Conservation (phyloP, 257 asterid species). For the Lycium ferocissimum region DNA sequence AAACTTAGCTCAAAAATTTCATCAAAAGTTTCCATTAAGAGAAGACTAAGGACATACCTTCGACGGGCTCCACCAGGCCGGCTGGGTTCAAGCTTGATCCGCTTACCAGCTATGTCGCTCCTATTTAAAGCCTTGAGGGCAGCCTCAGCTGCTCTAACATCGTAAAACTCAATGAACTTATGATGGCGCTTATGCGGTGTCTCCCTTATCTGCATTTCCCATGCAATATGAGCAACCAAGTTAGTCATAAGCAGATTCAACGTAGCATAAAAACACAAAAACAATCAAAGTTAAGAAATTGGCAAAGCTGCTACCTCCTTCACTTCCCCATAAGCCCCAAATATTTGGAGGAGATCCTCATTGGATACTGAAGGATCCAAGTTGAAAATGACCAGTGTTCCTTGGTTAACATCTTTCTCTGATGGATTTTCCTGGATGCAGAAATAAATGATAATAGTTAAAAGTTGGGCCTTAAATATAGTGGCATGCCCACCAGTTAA, state of each 20-base stretch:
- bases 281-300: not conserved
- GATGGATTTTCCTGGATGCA: slow-evolving; percentile 88
- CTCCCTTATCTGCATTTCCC: slow-evolving; percentile 78
- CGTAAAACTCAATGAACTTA: slow-evolving; percentile 94
- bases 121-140: slow-evolving; percentile 92
- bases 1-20: slow-evolving; percentile 5
- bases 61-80: slow-evolving; percentile 98
- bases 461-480: slow-evolving; percentile 14
- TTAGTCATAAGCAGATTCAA: not conserved
- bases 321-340: slow-evolving; percentile 96
- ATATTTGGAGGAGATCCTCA: slow-evolving; percentile 92
- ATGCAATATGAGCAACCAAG: slow-evolving; percentile 20
- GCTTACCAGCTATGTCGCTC: slow-evolving; percentile 91
- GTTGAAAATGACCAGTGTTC: slow-evolving; percentile 94
- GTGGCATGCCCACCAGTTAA: not conserved
- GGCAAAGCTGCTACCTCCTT: slow-evolving; percentile 71
- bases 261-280: slow-evolving; percentile 6
- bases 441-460: slow-evolving; percentile 28
- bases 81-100: slow-evolving; percentile 96
- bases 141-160: slow-evolving; percentile 95
- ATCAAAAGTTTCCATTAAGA: not conserved
- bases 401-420: slow-evolving; percentile 94
- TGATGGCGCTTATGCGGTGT: slow-evolving; percentile 95
- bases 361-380: slow-evolving; percentile 92
- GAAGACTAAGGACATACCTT: slow-evolving; percentile 51